Percentiles rank a stretch among this genome's conserved stretches.
These are phyloP conservation scores for Termitomyces sp. DNA, from an alignment of 768 basidiomycete genomes.

Conservation along the genomic window DNA sequence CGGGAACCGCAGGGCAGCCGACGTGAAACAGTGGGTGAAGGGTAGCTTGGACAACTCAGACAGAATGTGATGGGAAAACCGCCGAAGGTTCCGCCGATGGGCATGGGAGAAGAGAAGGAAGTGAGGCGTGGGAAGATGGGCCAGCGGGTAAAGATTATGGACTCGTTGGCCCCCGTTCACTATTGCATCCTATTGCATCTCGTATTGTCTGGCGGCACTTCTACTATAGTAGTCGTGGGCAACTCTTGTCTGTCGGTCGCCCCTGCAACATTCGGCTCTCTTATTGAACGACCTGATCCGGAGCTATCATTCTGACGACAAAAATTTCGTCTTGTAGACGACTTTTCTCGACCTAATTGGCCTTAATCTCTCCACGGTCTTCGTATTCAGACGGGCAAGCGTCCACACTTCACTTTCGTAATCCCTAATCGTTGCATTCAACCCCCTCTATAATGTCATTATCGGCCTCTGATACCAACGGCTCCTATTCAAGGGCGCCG, in stretches of 20 bases:
- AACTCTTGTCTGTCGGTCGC: slow-evolving; percentile 30
- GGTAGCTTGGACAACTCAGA: neutral
- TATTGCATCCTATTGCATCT: slow-evolving; percentile 46
- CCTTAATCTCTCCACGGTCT: slow-evolving; percentile 21
- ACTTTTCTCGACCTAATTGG: slow-evolving; percentile 26
- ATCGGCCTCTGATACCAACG: slow-evolving; percentile 78
- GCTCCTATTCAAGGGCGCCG: slow-evolving; percentile 75
- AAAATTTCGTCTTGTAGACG: slow-evolving; percentile 18
- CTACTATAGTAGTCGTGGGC: slow-evolving; percentile 53
- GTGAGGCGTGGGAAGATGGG: slow-evolving; percentile 30
- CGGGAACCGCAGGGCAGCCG: neutral
- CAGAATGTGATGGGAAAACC: slow-evolving; percentile 15
- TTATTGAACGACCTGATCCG: slow-evolving; percentile 17
- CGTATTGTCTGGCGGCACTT: slow-evolving; percentile 48
- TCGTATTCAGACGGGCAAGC: slow-evolving; percentile 26
- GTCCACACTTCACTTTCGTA: slow-evolving; percentile 42
- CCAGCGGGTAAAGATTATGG: slow-evolving; percentile 25
- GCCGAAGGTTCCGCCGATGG: slow-evolving; percentile 21
- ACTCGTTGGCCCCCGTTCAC: slow-evolving; percentile 32
- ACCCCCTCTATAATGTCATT: slow-evolving; percentile 83
- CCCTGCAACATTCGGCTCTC: slow-evolving; percentile 18
- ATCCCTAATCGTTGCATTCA: slow-evolving; percentile 77
- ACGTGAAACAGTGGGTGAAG: neutral
- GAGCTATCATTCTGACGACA: slow-evolving; percentile 15
- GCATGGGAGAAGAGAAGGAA: slow-evolving; percentile 18